phyloP scores from a whole-genome alignment of 164 flowering plant genomes.

The Paratinospora sagittata region DNA sequence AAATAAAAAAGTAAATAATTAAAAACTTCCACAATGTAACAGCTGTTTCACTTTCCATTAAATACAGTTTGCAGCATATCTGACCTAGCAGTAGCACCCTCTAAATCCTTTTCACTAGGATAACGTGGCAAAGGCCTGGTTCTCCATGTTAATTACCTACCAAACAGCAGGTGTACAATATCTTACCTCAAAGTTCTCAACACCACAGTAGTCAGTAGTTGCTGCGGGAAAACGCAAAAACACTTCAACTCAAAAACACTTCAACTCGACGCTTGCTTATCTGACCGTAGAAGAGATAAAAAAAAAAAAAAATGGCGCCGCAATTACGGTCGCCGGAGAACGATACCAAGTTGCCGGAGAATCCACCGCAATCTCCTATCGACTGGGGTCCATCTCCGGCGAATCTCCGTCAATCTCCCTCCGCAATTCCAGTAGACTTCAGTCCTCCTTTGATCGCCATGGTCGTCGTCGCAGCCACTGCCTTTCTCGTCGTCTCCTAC shows the following conservation, averaged over 20 bases:
- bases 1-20: no score
- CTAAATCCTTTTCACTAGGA: neutral
- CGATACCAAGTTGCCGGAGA: neutral
- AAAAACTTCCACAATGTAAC: no score
- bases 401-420: neutral
- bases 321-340: neutral
- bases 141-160: neutral
- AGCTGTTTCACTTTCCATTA: no score
- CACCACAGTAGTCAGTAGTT: neutral
- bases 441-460: slow-evolving; percentile 88
- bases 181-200: neutral
- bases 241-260: neutral
- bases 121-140: neutral
- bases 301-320: no score
- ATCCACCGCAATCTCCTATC: neutral
- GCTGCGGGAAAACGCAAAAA: neutral
- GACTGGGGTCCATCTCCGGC: slow-evolving; percentile 2
- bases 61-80: neutral
- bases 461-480: slow-evolving; percentile 79
- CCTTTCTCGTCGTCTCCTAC: slow-evolving; percentile 74
- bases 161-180: neutral
- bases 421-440: slow-evolving; percentile 45
- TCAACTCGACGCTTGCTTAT: neutral
- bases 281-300: no score
- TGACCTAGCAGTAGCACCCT: no score